Percentiles rank a stretch among this genome's conserved stretches.
These are phyloP conservation scores for Arthromyces matolae DNA, from an alignment of 768 basidiomycete species.

Conservation along the genomic window DNA sequence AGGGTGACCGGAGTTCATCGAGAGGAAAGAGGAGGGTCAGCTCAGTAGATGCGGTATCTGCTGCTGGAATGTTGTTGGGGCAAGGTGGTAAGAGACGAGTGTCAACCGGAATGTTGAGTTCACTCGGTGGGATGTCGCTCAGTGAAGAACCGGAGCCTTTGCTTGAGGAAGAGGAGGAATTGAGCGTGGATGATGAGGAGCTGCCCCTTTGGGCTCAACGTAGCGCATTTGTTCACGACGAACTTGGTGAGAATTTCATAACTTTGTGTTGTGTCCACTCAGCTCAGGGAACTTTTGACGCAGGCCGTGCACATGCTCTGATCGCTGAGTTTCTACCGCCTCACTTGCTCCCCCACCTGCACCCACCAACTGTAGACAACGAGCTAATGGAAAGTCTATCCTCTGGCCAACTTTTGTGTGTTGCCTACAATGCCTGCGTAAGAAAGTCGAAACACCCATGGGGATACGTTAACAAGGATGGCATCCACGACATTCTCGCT, in stretches of 20 bases:
- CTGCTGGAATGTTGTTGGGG: conserved; percentile 18
- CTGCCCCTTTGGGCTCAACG: conserved; percentile 78
- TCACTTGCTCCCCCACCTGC: conserved; percentile 39
- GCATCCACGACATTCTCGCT: conserved; percentile 74
- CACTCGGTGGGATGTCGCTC: conserved; percentile 46
- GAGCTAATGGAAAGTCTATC: conserved; percentile 54
- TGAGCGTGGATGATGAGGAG: conserved; percentile 62
- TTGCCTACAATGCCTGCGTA: conserved; percentile 77
- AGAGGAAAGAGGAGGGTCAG: conserved; percentile 51
- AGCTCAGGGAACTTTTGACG: conserved; percentile 1
- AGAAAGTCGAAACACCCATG: conserved; percentile 80
- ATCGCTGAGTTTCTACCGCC: conserved; percentile 58
- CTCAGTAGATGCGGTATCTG: conserved; percentile 31
- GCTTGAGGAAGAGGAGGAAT: conserved; percentile 42
- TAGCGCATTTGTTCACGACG: conserved; percentile 48
- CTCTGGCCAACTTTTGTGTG: conserved; percentile 78
- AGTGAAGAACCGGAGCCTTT: conserved; percentile 54
- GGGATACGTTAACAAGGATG: conserved; percentile 78
- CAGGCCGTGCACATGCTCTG: conserved; percentile 66
- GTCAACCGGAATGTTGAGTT: conserved; percentile 56
- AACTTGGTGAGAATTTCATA: conserved; percentile 46
- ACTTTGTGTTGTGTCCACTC: background rate
- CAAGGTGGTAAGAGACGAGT: conserved; percentile 45
- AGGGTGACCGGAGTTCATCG: conserved; percentile 34
- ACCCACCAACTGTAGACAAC: conserved; percentile 30